These are phyloP conservation scores for Acrodontium crateriforme DNA, from an alignment of 2,329 filamentous ascomycete genomes.

Conservation along the genomic window DNA sequence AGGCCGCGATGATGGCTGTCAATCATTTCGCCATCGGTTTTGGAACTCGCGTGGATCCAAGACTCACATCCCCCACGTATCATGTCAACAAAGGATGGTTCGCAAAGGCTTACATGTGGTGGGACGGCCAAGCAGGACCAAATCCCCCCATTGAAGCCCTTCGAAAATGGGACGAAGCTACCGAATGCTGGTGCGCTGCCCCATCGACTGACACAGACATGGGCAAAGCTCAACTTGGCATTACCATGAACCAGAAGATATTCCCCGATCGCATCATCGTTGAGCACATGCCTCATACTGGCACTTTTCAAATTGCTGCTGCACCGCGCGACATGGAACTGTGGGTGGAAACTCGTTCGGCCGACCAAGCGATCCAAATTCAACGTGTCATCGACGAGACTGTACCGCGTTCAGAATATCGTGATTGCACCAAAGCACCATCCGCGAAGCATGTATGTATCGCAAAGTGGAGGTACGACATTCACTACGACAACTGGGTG, in stretches of 20 bases:
- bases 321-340: constrained; percentile 32
- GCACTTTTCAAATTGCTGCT: constrained; percentile 24
- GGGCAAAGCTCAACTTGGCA: constrained; percentile 49
- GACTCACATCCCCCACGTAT: constrained; percentile 46
- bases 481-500: constrained; percentile 27
- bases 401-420: background rate
- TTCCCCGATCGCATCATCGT: constrained; percentile 28
- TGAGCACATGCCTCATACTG: constrained; percentile 31
- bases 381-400: constrained; percentile 4
- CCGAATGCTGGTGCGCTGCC: constrained; percentile 75
- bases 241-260: constrained; percentile 30
- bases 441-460: constrained; percentile 22
- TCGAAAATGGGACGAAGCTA: constrained; percentile 57
- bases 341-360: constrained; percentile 26
- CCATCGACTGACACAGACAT: constrained; percentile 30
- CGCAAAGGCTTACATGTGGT: constrained; percentile 18
- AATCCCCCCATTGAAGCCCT: constrained; percentile 39
- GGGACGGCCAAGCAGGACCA: constrained; percentile 2
- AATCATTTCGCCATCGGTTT: constrained; percentile 60
- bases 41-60: constrained; percentile 51
- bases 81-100: too few relatives aligned
- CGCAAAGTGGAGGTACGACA: constrained; percentile 27
- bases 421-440: constrained; percentile 7
- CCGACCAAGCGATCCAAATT: constrained; percentile 5
- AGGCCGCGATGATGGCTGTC: constrained; percentile 29